A percentile compares a stretch with the other conserved stretches of the same genome.
phyloP scores from a whole-genome alignment of 441 rosid species.

The Lepidium campestre region DNA sequence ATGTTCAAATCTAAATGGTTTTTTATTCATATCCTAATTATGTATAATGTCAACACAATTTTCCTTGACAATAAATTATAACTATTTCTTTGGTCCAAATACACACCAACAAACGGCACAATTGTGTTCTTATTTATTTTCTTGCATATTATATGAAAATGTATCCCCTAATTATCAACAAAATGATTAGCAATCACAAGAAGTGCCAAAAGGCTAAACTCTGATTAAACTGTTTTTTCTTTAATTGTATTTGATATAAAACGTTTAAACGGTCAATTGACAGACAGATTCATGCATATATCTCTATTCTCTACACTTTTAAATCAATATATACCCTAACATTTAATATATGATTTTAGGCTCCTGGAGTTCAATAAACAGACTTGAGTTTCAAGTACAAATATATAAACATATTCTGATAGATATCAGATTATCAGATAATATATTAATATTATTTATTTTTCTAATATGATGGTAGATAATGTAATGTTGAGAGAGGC shows the following conservation, averaged over 20 bases:
- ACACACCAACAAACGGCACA: conserved; percentile 7
- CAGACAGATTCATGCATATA: conserved; percentile 15
- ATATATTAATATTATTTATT: too few species aligned
- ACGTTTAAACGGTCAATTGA: background rate
- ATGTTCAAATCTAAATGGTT: background rate
- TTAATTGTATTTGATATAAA: background rate
- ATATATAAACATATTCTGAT: background rate
- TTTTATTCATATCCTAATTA: background rate
- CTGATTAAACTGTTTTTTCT: background rate
- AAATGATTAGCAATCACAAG: conserved; percentile 15
- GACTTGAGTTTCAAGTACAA: background rate
- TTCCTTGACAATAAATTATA: background rate
- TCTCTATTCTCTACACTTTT: background rate
- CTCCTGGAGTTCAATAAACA: background rate
- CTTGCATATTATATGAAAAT: background rate
- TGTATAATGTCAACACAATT: background rate
- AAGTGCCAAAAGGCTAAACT: conserved; percentile 18
- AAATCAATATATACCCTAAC: background rate
- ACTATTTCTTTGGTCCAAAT: conserved; percentile 5
- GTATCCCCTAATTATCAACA: background rate
- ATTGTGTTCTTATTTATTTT: background rate
- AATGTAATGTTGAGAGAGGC: too few species aligned
- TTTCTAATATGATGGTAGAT: too few species aligned
- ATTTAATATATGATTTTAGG: background rate
- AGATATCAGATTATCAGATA: too few species aligned